Percentiles rank a stretch among this genome's conserved stretches.
Evolutionary conservation across 257 asterid genomes (phyloP).

Genomic region (Scutellaria baicalensis): DNA sequence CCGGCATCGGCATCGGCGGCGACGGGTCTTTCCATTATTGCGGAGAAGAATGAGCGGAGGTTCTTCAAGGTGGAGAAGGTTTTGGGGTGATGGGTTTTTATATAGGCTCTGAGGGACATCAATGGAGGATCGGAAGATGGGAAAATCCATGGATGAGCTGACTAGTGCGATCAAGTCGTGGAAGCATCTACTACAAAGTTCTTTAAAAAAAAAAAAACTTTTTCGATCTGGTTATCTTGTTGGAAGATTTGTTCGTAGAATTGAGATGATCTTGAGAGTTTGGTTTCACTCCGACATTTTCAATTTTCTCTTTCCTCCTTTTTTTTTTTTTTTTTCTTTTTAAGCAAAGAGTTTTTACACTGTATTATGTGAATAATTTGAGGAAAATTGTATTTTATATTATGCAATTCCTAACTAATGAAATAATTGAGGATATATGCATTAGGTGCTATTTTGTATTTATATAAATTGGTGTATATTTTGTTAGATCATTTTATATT

Average conservation of each 20-base stretch:
- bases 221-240: not conserved
- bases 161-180: not conserved
- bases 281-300: no score
- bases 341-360: no score
- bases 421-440: no score
- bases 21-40: conserved; percentile 16
- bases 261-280: no score
- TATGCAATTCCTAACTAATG: not conserved
- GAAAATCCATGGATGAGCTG: conserved; percentile 20
- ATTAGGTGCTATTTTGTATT: no score
- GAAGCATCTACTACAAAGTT: not conserved
- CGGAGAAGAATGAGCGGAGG: conserved; percentile 28
- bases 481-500: no score
- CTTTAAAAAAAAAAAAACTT: no score
- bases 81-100: conserved; percentile 42
- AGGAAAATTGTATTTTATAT: not conserved
- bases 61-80: conserved; percentile 32
- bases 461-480: no score
- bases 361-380: not conserved
- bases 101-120: conserved; percentile 35
- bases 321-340: no score
- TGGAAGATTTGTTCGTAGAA: not conserved
- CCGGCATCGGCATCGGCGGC: conserved; percentile 9
- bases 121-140: not conserved
- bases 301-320: no score